phyloP scores from a whole-genome alignment of 2,329 filamentous ascomycete species.

The Fusarium pseudocircinatum region DNA sequence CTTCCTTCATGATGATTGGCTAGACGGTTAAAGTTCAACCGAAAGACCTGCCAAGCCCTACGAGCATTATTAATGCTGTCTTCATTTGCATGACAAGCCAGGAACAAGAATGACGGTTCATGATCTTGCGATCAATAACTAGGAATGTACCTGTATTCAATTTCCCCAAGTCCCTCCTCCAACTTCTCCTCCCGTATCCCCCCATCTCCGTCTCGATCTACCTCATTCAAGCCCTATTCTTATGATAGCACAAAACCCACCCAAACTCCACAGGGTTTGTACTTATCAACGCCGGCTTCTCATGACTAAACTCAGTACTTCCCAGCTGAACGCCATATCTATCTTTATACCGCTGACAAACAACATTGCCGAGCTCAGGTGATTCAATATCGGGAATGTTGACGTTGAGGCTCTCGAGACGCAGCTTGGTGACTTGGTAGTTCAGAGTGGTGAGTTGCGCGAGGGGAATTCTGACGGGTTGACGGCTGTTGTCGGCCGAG shows the following conservation, averaged over 20 bases:
- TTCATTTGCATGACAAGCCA: too few relatives aligned
- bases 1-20: background rate
- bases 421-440: constrained; percentile 19
- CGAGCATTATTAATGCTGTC: background rate
- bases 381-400: constrained; percentile 5
- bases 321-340: constrained; percentile 28
- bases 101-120: rapidly evolving
- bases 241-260: constrained; percentile 23
- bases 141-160: too few relatives aligned
- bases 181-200: too few relatives aligned
- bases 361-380: constrained; percentile 5
- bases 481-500: constrained; percentile 10
- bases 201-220: too few relatives aligned
- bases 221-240: background rate
- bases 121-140: background rate
- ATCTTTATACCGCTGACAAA: constrained; percentile 28
- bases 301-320: constrained; percentile 15
- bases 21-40: too few relatives aligned
- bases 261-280: constrained; percentile 33
- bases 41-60: background rate
- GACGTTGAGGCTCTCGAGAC: constrained; percentile 10
- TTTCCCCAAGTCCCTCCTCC: background rate
- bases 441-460: constrained; percentile 25
- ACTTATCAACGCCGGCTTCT: constrained; percentile 19
- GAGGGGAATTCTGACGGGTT: constrained; percentile 22